Conservation (phyloP, 768 basidiomycete species). For the Boletus reticulatus region DNA sequence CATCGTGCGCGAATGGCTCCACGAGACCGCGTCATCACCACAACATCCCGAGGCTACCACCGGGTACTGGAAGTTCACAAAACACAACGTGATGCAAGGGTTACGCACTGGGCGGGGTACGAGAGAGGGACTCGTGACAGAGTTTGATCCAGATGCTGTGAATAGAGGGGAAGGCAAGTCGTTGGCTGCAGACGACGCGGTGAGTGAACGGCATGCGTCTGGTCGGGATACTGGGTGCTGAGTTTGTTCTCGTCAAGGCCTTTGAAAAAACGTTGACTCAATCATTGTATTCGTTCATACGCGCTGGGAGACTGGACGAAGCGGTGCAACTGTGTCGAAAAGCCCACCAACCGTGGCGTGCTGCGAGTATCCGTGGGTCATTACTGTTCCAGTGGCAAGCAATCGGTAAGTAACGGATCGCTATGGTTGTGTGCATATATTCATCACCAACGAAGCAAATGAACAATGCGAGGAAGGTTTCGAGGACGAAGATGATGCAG, state of each 20-base stretch:
- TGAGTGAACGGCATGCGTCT: slow-evolving; percentile 34
- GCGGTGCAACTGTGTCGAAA: slow-evolving; percentile 80
- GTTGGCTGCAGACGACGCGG: slow-evolving; percentile 77
- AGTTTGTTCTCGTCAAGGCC: slow-evolving; percentile 44
- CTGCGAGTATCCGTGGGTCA: slow-evolving; percentile 85
- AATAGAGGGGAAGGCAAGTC: slow-evolving; percentile 55
- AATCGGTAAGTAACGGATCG: slow-evolving; percentile 49
- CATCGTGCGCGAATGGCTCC: slow-evolving; percentile 86
- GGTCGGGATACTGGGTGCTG: background rate
- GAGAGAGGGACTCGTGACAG: slow-evolving; percentile 52
- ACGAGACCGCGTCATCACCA: slow-evolving; percentile 66
- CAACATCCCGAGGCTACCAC: slow-evolving; percentile 68
- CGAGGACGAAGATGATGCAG: slow-evolving; percentile 41
- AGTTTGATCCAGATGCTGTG: slow-evolving; percentile 82
- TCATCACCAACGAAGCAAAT: slow-evolving; percentile 41
- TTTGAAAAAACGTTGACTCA: slow-evolving; percentile 79
- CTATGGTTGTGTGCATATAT: slow-evolving; percentile 21
- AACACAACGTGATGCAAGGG: slow-evolving; percentile 66
- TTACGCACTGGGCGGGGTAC: slow-evolving; percentile 46
- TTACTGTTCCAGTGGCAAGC: slow-evolving; percentile 73
- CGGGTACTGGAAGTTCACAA: slow-evolving; percentile 85
- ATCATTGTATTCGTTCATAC: slow-evolving; percentile 76
- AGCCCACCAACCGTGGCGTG: slow-evolving; percentile 89
- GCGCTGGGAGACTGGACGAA: slow-evolving; percentile 82
- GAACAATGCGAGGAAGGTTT: slow-evolving; percentile 48